Conservation (phyloP, 768 basidiomycete genomes). For the Exsudoporus frostii region DNA sequence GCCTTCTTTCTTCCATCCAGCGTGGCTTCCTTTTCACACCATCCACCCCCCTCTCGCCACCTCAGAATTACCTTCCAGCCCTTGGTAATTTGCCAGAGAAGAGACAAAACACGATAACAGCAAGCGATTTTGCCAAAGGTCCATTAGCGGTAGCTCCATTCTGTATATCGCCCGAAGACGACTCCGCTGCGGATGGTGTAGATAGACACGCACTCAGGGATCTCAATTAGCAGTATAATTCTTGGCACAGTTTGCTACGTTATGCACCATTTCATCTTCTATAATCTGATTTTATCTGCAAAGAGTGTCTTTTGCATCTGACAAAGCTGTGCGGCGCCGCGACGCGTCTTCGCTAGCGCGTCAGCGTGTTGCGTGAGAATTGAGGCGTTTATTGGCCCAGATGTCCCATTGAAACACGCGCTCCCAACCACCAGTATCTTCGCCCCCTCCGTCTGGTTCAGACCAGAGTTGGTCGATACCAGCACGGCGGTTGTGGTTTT, state of each 20-base stretch:
- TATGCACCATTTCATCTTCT: constrained; percentile 1
- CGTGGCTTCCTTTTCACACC: constrained; percentile 68
- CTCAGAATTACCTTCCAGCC: constrained; percentile 39
- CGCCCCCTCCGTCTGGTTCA: neutral
- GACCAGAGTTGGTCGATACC: neutral
- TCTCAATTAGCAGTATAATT: constrained; percentile 20
- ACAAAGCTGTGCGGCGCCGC: neutral
- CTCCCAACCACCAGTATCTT: constrained; percentile 5
- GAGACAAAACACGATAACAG: constrained; percentile 1
- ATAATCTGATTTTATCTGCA: neutral
- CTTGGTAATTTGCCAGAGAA: constrained; percentile 2
- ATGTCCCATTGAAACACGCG: constrained; percentile 2
- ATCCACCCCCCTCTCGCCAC: constrained; percentile 58
- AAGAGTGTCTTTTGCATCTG: neutral
- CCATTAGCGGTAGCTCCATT: neutral
- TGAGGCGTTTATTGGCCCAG: constrained; percentile 7
- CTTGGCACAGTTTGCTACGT: neutral
- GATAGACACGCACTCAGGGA: constrained; percentile 25
- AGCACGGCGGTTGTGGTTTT: neutral
- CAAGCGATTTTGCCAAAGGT: neutral
- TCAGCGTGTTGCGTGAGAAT: constrained; percentile 27
- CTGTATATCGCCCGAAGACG: constrained; percentile 10
- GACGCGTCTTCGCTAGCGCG: constrained; percentile 22
- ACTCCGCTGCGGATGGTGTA: constrained; percentile 7
- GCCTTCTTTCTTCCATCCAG: constrained; percentile 58